Evolutionary conservation across 257 asterid species (phyloP).

Genomic region (Anisodus acutangulus): DNA sequence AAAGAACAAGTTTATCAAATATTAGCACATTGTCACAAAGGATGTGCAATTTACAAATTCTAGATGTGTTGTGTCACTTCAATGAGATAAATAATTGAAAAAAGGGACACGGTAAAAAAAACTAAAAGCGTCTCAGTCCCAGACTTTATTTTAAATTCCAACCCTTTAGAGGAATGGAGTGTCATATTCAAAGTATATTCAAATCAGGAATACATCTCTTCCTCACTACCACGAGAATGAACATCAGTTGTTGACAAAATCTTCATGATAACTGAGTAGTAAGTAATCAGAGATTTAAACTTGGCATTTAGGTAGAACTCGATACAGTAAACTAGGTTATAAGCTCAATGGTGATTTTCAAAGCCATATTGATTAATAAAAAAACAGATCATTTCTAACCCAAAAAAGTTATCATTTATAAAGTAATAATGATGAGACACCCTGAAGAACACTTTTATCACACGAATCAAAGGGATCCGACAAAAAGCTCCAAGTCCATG

Average conservation of each 20-base stretch:
- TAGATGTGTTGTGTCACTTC: background rate
- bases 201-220: background rate
- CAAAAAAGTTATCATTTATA: background rate
- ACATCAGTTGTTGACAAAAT: background rate
- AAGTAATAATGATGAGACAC: slow-evolving; percentile 1
- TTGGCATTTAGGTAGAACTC: background rate
- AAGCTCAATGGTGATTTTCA: background rate
- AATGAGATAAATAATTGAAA: background rate
- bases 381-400: background rate
- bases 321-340: background rate
- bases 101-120: background rate
- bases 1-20: background rate
- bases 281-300: background rate
- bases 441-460: background rate
- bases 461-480: no score
- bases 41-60: background rate
- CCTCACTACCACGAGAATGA: background rate
- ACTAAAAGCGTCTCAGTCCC: background rate
- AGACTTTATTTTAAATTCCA: background rate
- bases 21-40: background rate
- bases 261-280: background rate
- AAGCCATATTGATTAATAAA: background rate
- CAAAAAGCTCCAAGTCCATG: background rate
- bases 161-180: background rate
- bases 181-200: background rate